Percentiles rank a stretch among this genome's conserved stretches.
Conservation (phyloP, 495 filamentous ascomycete genomes). For the Neurospora terricola region DNA sequence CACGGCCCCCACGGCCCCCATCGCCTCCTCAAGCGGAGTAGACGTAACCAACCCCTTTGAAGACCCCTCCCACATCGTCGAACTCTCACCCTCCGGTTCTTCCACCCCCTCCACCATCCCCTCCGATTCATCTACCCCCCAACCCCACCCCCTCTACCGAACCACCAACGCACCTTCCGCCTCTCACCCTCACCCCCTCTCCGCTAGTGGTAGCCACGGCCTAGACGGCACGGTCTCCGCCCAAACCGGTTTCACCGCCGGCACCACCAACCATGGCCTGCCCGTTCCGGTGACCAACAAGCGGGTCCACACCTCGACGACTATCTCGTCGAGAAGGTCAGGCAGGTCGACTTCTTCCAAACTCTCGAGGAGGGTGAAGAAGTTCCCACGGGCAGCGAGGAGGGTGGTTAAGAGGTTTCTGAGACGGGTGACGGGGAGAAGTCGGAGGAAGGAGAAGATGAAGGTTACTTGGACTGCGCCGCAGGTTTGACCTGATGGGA, state of each 20-base stretch:
- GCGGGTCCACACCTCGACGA: background rate
- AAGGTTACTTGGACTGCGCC: background rate
- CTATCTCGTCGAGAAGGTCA: background rate
- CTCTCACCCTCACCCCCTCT: background rate
- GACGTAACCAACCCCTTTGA: background rate
- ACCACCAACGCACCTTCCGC: background rate
- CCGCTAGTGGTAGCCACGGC: background rate
- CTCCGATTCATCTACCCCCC: background rate
- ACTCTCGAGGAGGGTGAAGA: background rate
- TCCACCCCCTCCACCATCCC: background rate
- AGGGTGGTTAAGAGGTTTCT: background rate
- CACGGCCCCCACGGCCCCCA: background rate
- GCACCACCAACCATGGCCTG: too few species aligned
- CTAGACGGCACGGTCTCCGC: background rate
- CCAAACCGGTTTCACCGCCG: background rate
- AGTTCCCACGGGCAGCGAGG: background rate
- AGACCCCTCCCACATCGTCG: background rate
- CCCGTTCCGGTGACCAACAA: background rate
- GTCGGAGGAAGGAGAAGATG: background rate
- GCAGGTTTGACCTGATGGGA: background rate
- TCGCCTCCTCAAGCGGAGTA: background rate
- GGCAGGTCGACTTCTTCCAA: background rate
- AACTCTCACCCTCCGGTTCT: background rate
- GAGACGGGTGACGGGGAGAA: background rate
- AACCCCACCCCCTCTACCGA: background rate